Percentiles rank a stretch among this genome's conserved stretches.
phyloP scores from a whole-genome alignment of 495 filamentous ascomycete species.

The Podospora pseudoanserina region DNA sequence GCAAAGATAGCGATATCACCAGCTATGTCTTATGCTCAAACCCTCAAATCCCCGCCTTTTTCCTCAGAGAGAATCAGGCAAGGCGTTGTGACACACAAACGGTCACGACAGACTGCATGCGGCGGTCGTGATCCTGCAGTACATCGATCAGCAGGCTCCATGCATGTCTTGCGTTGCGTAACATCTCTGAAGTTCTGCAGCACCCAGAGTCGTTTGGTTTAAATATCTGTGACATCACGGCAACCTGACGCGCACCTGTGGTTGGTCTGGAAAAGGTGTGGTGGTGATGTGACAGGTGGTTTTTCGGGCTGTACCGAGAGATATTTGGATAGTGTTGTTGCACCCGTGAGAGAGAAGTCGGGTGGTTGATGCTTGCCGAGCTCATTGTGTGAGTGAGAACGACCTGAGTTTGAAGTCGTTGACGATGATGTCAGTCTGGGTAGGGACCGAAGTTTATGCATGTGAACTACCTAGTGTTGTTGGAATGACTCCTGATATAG shows the following conservation, averaged over 20 bases:
- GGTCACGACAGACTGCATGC: background rate
- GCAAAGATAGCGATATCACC: slow-evolving; percentile 2
- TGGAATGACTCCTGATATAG: background rate
- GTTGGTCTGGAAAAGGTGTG: background rate
- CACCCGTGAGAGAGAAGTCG: background rate
- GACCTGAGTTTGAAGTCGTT: background rate
- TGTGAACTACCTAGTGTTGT: no score
- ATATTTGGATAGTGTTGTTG: background rate
- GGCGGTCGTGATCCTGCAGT: background rate
- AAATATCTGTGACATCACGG: background rate
- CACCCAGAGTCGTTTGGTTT: background rate
- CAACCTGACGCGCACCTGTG: background rate
- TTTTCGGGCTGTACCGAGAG: background rate
- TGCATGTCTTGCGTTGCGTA: background rate
- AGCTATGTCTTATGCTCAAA: background rate
- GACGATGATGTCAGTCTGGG: background rate
- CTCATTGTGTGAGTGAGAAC: background rate
- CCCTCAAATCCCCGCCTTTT: background rate
- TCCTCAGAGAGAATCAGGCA: background rate
- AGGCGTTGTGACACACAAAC: background rate
- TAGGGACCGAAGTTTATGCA: background rate
- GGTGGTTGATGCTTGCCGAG: background rate
- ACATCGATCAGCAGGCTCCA: background rate
- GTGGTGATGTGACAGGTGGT: background rate
- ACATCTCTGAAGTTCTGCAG: background rate